Percentiles rank a stretch among this genome's conserved stretches.
Evolutionary conservation across 306 rosid species (phyloP).

Genomic region (Canavalia gladiata): DNA sequence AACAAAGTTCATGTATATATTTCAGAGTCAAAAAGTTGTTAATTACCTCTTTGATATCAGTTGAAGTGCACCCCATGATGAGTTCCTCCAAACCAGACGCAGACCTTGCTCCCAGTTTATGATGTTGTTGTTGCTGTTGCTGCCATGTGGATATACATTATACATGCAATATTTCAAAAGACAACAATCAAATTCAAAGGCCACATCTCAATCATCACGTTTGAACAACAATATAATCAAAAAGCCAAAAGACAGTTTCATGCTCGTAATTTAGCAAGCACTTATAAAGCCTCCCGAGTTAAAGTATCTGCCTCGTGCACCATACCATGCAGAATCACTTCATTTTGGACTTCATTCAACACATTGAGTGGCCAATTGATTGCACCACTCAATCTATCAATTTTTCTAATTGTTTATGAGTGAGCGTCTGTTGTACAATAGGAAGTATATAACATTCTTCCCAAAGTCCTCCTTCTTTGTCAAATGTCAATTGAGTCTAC

Average conservation of each 20-base stretch:
- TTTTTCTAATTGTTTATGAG: constrained; percentile 7
- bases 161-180: constrained; percentile 30
- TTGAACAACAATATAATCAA: constrained; percentile 48
- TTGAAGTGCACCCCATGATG: constrained; percentile 97
- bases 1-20: constrained; percentile 47
- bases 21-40: constrained; percentile 65
- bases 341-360: constrained; percentile 23
- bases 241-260: constrained; percentile 54
- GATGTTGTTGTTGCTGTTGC: constrained; percentile 77
- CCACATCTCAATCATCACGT: constrained; percentile 57
- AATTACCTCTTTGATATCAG: constrained; percentile 77
- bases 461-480: constrained; percentile 18
- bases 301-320: constrained; percentile 39
- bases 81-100: constrained; percentile 98
- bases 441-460: background rate
- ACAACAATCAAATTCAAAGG: constrained; percentile 37
- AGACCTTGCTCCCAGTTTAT: constrained; percentile 84
- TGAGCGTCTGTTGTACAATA: background rate
- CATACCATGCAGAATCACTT: constrained; percentile 39
- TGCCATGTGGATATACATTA: constrained; percentile 52
- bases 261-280: constrained; percentile 50
- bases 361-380: constrained; percentile 3
- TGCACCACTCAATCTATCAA: constrained; percentile 21
- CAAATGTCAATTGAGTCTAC: constrained; percentile 18
- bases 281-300: constrained; percentile 23